Evolutionary conservation across 306 rosid species (phyloP), one percentile per base, ranked within the genome.

Genomic region (Echinosophora koreensis): DNA sequence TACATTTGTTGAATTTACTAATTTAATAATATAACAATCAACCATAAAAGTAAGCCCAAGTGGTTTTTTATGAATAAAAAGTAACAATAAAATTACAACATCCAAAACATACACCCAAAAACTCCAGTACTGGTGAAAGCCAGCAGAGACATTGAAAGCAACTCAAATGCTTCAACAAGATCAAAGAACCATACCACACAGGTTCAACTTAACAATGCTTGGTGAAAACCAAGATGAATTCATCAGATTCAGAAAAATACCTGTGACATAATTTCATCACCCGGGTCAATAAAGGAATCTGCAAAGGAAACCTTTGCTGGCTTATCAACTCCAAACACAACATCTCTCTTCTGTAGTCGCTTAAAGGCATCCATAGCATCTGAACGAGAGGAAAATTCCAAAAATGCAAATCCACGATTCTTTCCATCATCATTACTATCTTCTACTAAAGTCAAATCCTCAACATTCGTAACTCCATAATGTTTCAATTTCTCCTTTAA

Each of bases 301-400:
- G 99, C 99, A 86, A 96, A 96, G 42, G 99, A 92, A 84, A 96
- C 94, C 88, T 96, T 96, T 69, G 94, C 99, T 77, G 99, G 92
- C 84, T 96, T 92, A 85, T 92, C 99, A 75, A 93, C 96, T 77
- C 99, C 98, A 90, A 96, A 96, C 35, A 91, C 89, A 57, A 96
- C 79, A 88, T 92, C 99, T 81, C 97, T 92, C 84, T 90, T 96
- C 58, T 96, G 98, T 50, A 96, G 89, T 41, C 97, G 87, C 87
- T 92, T 96, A 81, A 91, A 96, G 77, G 97, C 97, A 83, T 92
- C 98, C 98, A 96, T 96, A 59, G 99, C 99, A 44, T 96, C 99
- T n/a, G 96, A 84, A 17, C 94, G 97, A 74, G 96, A 91, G 58
- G 97, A 80, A 91, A 92, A 92, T 76, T 96, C 98, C 86, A 96